Evolutionary conservation across 2,329 filamentous ascomycete genomes (phyloP).

Genomic region (Penicillium corylophilum): DNA sequence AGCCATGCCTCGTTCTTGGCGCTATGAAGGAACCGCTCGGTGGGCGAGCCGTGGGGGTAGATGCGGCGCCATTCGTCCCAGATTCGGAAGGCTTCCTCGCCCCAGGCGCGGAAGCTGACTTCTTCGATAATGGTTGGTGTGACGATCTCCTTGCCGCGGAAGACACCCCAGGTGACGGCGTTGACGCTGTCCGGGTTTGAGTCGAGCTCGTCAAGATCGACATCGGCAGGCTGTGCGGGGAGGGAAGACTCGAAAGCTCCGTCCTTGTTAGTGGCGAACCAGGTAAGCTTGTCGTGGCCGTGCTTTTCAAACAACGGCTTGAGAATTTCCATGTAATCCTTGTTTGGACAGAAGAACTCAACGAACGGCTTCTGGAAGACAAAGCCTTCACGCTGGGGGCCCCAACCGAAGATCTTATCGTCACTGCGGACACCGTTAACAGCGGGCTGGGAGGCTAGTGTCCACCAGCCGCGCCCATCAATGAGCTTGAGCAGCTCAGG

Average conservation of each 20-base stretch:
- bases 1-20: constrained; percentile 75
- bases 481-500: constrained; percentile 74
- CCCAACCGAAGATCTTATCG: constrained; percentile 86
- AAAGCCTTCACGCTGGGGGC: constrained; percentile 78
- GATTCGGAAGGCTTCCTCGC: constrained; percentile 92
- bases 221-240: constrained; percentile 26
- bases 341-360: constrained; percentile 81
- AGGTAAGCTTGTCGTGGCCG: constrained; percentile 70
- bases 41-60: constrained; percentile 72
- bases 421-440: constrained; percentile 80
- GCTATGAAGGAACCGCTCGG: constrained; percentile 67
- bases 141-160: constrained; percentile 92
- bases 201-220: constrained; percentile 33
- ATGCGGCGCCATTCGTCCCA: constrained; percentile 92
- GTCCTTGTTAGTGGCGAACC: constrained; percentile 77
- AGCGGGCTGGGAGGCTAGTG: constrained; percentile 89
- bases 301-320: constrained; percentile 60
- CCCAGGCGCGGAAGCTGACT: constrained; percentile 90
- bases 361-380: constrained; percentile 99
- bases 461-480: constrained; percentile 82
- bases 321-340: constrained; percentile 67
- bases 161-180: constrained; percentile 95
- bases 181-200: constrained; percentile 64
- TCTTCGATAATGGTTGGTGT: constrained; percentile 96
- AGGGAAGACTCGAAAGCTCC: constrained; percentile 73